Evolutionary conservation across 2,329 filamentous ascomycete genomes (phyloP).

Genomic region (Chaetomiaceae sp.): DNA sequence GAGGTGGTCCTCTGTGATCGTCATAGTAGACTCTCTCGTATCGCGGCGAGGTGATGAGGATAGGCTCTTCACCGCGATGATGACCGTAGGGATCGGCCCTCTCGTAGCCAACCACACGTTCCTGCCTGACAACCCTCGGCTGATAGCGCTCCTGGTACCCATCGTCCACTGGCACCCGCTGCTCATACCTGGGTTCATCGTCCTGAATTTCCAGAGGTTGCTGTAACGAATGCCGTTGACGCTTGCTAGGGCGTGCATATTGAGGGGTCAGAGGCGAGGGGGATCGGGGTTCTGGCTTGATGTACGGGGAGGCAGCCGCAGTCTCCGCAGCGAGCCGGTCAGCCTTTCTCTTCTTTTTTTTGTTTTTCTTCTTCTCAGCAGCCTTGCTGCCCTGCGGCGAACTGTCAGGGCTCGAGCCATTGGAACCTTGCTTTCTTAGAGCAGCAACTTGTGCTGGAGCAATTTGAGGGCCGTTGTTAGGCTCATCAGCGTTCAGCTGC

Average conservation of each 20-base stretch:
- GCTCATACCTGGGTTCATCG: constrained; percentile 40
- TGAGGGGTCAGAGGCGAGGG: constrained; percentile 52
- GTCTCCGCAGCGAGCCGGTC: constrained; percentile 42
- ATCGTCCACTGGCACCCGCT: constrained; percentile 32
- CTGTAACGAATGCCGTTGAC: constrained; percentile 43
- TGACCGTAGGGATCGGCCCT: constrained; percentile 25
- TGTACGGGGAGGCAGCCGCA: constrained; percentile 44
- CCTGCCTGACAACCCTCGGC: constrained; percentile 29
- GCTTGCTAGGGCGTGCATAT: constrained; percentile 51
- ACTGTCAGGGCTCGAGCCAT: constrained; percentile 53
- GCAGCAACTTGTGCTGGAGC: constrained; percentile 51
- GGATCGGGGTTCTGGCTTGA: constrained; percentile 61
- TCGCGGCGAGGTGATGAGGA: constrained; percentile 29
- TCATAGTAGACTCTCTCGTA: constrained; percentile 29
- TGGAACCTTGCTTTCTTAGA: constrained; percentile 44
- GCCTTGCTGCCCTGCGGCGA: constrained; percentile 48
- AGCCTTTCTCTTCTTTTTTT: constrained; percentile 47
- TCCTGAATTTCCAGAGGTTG: constrained; percentile 33
- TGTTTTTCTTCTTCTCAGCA: constrained; percentile 43
- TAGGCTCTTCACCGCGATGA: constrained; percentile 24
- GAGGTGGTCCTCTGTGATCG: constrained; percentile 19
- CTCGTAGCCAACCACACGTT: constrained; percentile 33
- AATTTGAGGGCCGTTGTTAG: constrained; percentile 32
- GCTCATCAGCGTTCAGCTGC: constrained; percentile 28
- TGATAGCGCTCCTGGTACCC: constrained; percentile 32